Evolutionary conservation across 305 asterid species (phyloP), one percentile per base, ranked within the genome.

Genomic region (Solanum hybrid): DNA sequence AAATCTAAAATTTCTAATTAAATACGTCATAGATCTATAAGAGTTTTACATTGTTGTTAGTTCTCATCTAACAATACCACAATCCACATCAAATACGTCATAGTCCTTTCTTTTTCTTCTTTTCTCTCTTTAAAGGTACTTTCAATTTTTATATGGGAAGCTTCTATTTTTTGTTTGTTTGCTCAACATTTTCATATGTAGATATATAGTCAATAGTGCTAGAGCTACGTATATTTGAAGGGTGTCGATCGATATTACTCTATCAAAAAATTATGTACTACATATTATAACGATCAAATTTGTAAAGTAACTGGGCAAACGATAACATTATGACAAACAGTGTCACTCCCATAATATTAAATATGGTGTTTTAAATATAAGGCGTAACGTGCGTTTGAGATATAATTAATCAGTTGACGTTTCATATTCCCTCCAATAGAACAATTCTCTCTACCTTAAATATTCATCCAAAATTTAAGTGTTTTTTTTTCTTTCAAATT

Each of bases 401-500:
- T 86, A 86, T 32, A 56, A 88, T 88, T 91, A 34, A 79, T 26
- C 88, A 79, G 89, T 38, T 60, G 82, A 64, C 40, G 75, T 81
- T 73, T 89, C 46, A 87, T 66, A 60, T 88, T 36, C 76, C 75
- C 89, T 79, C 89, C 86, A n/a, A 79, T 26, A 12, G 13, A 86
- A 79, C 73, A 2, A 4, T 87, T 89, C 79, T 72, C 84, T 72
- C 85, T 75, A 14, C 56, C 85, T 40, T 60, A 84, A 77, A 75
- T 71, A 81, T 82, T 22, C 13, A 81, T 87, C 69, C 87, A 75
- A 27, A 51, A 77, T 10, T 37, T 66, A 5, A 27, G 51, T 32
- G 22, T 51, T 32, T 26, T 26, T 51, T 56, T 56, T 60, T 3
- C 9, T 17, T 56, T 56, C 71, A 60, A 51, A 5, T 6, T 37